These are phyloP conservation scores for Castanospermum australe DNA, from an alignment of 306 rosid genomes.

Conservation along the genomic window DNA sequence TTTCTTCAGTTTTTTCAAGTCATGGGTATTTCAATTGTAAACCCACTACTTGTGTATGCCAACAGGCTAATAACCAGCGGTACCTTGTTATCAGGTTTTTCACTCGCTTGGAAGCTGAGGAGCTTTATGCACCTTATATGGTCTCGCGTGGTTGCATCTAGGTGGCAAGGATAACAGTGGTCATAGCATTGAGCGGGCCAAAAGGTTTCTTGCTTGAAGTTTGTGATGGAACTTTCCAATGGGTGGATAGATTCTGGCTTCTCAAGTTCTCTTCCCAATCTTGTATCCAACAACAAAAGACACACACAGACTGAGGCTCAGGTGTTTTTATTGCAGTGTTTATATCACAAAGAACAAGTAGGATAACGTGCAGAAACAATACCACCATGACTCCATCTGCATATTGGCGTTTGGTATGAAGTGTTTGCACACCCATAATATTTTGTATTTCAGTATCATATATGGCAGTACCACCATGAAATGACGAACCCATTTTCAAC, in stretches of 20 bases:
- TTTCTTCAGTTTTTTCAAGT: neutral
- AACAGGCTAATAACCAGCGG: neutral
- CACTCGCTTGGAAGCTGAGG: neutral
- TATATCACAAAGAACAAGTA: neutral
- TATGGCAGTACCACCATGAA: neutral
- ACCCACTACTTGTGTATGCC: neutral
- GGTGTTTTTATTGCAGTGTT: neutral
- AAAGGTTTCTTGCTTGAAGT: neutral
- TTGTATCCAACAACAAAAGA: neutral
- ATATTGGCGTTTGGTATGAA: neutral
- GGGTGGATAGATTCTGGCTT: neutral
- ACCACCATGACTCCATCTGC: neutral
- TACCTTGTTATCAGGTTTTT: neutral
- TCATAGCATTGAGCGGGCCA: neutral
- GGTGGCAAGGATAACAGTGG: neutral
- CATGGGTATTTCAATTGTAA: neutral
- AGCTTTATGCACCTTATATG: neutral
- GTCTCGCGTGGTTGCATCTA: neutral
- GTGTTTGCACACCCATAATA: neutral
- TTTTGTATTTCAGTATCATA: neutral
- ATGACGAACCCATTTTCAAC: neutral
- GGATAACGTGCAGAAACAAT: neutral
- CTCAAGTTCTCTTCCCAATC: slow-evolving; percentile 3
- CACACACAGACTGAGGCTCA: neutral
- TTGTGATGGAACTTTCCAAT: neutral